Evolutionary conservation across 2,329 filamentous ascomycete species (phyloP), one percentile per base, ranked within the genome.

Genomic region (Colletotrichum trifolii): DNA sequence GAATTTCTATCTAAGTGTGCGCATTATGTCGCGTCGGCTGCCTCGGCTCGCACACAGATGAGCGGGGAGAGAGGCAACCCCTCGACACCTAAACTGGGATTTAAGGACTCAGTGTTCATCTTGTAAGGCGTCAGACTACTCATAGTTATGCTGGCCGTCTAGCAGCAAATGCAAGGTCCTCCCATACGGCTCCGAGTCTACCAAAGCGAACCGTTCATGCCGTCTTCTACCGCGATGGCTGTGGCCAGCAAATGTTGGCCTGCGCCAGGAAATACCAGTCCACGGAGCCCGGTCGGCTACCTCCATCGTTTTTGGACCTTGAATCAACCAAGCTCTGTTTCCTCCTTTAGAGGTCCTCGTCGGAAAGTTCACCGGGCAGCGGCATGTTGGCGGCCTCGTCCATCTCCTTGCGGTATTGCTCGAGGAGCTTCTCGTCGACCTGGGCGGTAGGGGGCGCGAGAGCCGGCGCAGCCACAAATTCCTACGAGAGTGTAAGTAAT

Each of bases 391-490:
- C 89, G 69, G 96, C 96, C 54, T 85, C 87, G 68, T 87, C 81
- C 93, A 99, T 97, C 86, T 99, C 96, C 81, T 91, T 84, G 81
- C 91, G 84, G 87, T 97, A 97, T 83, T 93, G 80, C 73, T 87
- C 85, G 75, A 97, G 87, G 70, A 96, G 90, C 60, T 85, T 87
- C 82, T 91, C 87, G 83, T 98, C 93, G 81, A 99, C 93, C 78
- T 90, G 83, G 73, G 95, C 93, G 79, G 96, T 95, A 68, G 96
- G 94, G 73, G 96, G 96, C 71, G 95, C 96, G 73, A 99, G 91
- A 73, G 96, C 96, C 69, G 93, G 92, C 69, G 93, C 94, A 75
- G 96, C 96, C 74, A 98, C 95, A 77, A 99, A 98, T 81, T 98
- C 95, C 93, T 97, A 71, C 45, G 39, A 36, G 46, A 33, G 15